Conservation (phyloP, 2,329 filamentous ascomycete genomes). For the Fusarium devonianum region DNA sequence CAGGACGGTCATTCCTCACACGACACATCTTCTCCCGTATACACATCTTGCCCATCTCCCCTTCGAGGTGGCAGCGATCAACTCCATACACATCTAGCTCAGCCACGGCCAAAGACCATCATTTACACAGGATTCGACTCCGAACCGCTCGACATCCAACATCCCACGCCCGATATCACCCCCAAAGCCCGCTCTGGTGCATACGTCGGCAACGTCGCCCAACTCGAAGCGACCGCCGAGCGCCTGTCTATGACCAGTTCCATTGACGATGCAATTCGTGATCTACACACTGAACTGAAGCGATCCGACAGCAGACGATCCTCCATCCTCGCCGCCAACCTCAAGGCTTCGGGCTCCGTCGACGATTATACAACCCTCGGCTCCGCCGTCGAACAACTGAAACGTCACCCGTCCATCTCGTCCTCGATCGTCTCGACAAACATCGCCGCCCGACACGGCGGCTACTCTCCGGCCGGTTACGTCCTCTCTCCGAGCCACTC, state of each 20-base stretch:
- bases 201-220: conserved; percentile 72
- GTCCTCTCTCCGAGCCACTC: conserved; percentile 73
- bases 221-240: conserved; percentile 78
- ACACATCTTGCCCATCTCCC: conserved; percentile 37
- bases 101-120: conserved; percentile 55
- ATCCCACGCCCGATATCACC: conserved; percentile 69
- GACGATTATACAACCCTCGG: conserved; percentile 42
- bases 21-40: conserved; percentile 24
- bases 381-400: conserved; percentile 41
- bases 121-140: conserved; percentile 56
- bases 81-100: conserved; percentile 53
- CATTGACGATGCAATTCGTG: conserved; percentile 79
- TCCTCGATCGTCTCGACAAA: conserved; percentile 76
- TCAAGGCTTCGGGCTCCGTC: conserved; percentile 45
- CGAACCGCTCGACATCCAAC: conserved; percentile 56
- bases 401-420: conserved; percentile 57
- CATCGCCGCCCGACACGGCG: conserved; percentile 69
- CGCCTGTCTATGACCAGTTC: conserved; percentile 76
- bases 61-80: conserved; percentile 50
- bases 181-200: conserved; percentile 62
- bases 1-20: conserved; percentile 32
- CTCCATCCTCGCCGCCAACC: conserved; percentile 62
- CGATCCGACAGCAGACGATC: conserved; percentile 72
- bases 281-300: conserved; percentile 75
- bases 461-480: conserved; percentile 73